These are phyloP conservation scores for Ophiocordyceps polyrhachis-furcata DNA, from an alignment of 2,329 filamentous ascomycete species.

Conservation along the genomic window DNA sequence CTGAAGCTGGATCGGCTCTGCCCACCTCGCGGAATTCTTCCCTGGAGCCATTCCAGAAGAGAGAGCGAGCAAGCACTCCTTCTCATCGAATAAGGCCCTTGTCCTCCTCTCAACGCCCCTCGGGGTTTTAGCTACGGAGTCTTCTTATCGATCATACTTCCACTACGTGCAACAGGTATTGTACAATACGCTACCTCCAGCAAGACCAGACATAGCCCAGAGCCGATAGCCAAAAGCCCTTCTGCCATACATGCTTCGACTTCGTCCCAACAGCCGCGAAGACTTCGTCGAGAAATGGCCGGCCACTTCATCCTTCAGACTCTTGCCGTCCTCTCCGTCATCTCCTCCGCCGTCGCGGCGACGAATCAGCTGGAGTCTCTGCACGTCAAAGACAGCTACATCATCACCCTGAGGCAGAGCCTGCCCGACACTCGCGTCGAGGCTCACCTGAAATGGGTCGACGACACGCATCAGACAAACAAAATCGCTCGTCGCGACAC, in stretches of 20 bases:
- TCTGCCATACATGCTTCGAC: background rate
- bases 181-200: background rate
- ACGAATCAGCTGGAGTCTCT: background rate
- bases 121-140: background rate
- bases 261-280: background rate
- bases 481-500: background rate
- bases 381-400: background rate
- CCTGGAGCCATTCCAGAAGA: background rate
- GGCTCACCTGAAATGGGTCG: background rate
- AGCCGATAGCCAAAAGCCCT: background rate
- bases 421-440: background rate
- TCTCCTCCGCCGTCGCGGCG: background rate
- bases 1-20: background rate
- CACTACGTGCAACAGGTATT: background rate
- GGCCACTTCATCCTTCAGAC: background rate
- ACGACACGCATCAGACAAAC: background rate
- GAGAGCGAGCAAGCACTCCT: background rate
- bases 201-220: background rate
- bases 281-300: background rate
- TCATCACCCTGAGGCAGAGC: background rate
- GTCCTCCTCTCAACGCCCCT: background rate
- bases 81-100: background rate
- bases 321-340: background rate
- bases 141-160: background rate
- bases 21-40: background rate